phyloP scores from a whole-genome alignment of 2,329 filamentous ascomycete species.

The Ceratocystis cubensis region DNA sequence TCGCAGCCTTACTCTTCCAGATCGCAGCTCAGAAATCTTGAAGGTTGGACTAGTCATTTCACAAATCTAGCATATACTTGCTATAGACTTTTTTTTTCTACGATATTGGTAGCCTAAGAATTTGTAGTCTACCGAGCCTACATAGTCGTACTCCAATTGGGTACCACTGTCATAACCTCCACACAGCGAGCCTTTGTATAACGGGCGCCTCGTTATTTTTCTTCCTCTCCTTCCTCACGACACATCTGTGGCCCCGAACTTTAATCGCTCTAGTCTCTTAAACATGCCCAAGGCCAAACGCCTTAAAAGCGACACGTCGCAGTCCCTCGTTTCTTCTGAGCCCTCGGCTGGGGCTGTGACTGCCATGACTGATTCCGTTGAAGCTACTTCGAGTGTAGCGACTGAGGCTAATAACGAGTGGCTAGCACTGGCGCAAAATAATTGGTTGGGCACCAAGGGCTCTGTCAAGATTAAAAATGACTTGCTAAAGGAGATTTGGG shows the following conservation, averaged over 20 bases:
- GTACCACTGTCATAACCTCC: too few species aligned
- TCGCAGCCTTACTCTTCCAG: constrained; percentile 10
- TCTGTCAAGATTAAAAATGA: constrained; percentile 70
- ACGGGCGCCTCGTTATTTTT: not conserved
- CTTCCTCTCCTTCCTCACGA: not conserved
- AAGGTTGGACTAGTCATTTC: not conserved
- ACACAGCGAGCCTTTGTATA: not conserved
- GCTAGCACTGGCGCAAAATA: constrained; percentile 64
- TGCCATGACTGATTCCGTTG: constrained; percentile 28
- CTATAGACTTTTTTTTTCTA: too few species aligned
- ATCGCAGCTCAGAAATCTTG: not conserved
- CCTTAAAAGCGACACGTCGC: constrained; percentile 36
- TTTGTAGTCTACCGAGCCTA: too few species aligned
- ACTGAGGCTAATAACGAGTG: constrained; percentile 62
- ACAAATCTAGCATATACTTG: too few species aligned
- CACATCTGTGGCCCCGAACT: not conserved
- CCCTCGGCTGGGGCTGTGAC: constrained; percentile 22
- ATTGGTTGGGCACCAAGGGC: constrained; percentile 64
- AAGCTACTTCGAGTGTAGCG: constrained; percentile 47
- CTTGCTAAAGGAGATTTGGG: constrained; percentile 83
- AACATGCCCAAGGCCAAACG: constrained; percentile 48
- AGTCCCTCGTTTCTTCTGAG: constrained; percentile 12
- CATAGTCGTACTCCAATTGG: too few species aligned
- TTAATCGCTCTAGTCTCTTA: not conserved
- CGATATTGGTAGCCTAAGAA: too few species aligned